Percentiles rank a stretch among this genome's conserved stretches.
phyloP scores from a whole-genome alignment of 495 filamentous ascomycete genomes.

The Platismatia glauca region DNA sequence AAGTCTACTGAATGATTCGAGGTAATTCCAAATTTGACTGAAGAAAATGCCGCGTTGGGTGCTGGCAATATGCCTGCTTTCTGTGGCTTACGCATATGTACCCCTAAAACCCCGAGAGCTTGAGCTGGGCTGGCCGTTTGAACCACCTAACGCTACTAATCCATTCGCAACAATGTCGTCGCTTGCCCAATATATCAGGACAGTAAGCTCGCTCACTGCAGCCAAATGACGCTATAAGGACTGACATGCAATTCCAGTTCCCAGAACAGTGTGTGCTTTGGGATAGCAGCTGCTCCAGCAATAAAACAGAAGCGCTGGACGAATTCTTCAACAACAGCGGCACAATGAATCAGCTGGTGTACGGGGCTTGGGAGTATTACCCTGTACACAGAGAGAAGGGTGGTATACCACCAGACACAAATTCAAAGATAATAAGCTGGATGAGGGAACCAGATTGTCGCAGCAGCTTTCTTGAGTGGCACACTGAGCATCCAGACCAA shows the following conservation, averaged over 20 bases:
- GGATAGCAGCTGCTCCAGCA: not conserved
- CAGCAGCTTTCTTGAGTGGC: slow-evolving; percentile 3
- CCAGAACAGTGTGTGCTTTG: not conserved
- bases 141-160: not conserved
- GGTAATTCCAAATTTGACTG: not conserved
- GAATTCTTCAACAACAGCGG: not conserved
- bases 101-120: not conserved
- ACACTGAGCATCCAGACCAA: slow-evolving; percentile 5
- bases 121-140: not conserved
- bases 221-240: not conserved
- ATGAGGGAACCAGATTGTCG: slow-evolving; percentile 6
- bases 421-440: not conserved
- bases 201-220: not conserved
- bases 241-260: not conserved
- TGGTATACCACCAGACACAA: not conserved
- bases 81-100: not conserved
- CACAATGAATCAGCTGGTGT: not conserved
- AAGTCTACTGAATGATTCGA: not conserved
- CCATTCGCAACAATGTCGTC: not conserved
- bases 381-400: not conserved
- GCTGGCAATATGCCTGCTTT: not conserved
- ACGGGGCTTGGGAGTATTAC: not conserved
- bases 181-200: not conserved
- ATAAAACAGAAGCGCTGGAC: not conserved
- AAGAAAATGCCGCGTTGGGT: not conserved